Percentiles rank a stretch among this genome's conserved stretches.
Evolutionary conservation across 2,329 filamentous ascomycete genomes (phyloP).

Genomic region (Monosporascus cannonballus): DNA sequence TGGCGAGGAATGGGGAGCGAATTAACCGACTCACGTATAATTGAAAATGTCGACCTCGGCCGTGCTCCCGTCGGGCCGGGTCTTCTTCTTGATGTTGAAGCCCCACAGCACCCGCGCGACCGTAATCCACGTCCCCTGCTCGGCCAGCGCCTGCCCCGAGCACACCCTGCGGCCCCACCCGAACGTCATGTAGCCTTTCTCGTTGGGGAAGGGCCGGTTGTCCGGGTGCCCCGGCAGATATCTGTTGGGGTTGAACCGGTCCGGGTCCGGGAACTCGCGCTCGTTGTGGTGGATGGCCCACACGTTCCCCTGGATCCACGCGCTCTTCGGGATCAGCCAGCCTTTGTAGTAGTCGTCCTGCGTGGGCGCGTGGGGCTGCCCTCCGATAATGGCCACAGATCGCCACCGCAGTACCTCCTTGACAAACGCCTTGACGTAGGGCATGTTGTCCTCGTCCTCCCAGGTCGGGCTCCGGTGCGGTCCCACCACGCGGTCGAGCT

Average conservation of each 20-base stretch:
- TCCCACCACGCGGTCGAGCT: slow-evolving; percentile 47
- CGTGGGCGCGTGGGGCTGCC: slow-evolving; percentile 43
- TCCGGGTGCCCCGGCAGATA: slow-evolving; percentile 32
- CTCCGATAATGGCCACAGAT: slow-evolving; percentile 44
- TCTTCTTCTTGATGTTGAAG: slow-evolving; percentile 41
- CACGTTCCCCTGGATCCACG: slow-evolving; percentile 44
- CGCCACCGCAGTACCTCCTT: slow-evolving; percentile 53
- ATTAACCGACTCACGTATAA: slow-evolving; percentile 39
- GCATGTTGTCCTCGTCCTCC: slow-evolving; percentile 41
- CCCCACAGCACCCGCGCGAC: slow-evolving; percentile 52
- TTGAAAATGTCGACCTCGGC: slow-evolving; percentile 51
- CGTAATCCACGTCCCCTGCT: slow-evolving; percentile 54
- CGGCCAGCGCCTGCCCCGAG: slow-evolving; percentile 47
- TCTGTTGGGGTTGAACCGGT: slow-evolving; percentile 37
- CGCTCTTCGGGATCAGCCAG: slow-evolving; percentile 42
- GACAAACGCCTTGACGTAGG: slow-evolving; percentile 47
- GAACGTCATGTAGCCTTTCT: slow-evolving; percentile 48
- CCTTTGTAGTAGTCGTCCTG: slow-evolving; percentile 42
- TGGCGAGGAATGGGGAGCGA: not conserved
- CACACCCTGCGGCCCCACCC: slow-evolving; percentile 51
- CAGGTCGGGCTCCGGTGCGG: slow-evolving; percentile 37
- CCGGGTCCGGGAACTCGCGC: slow-evolving; percentile 40
- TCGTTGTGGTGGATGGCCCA: slow-evolving; percentile 44
- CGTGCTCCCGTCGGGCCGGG: slow-evolving; percentile 32
- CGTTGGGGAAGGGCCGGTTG: slow-evolving; percentile 39